These are phyloP conservation scores for Trypanosoma mega DNA, from an alignment of 208 protist genomes.

Conservation along the genomic window DNA sequence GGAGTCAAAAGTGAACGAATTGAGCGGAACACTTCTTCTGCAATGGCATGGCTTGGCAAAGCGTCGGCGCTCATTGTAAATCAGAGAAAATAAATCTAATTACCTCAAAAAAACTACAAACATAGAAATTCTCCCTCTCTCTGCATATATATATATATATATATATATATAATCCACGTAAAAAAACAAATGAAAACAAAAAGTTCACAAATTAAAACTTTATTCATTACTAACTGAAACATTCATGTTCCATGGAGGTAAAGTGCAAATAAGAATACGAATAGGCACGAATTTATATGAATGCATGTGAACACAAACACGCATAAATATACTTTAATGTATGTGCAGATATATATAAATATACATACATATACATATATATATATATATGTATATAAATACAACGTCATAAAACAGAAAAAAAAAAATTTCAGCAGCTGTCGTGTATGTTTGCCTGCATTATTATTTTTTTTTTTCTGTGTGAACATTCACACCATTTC, in stretches of 20 bases:
- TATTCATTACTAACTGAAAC: no score
- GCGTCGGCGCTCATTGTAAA: background rate
- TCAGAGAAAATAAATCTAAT: no score
- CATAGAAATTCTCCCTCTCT: background rate
- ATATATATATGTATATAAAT: background rate
- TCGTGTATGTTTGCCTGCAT: background rate
- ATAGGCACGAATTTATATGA: no score
- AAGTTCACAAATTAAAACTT: background rate
- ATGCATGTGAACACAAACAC: no score
- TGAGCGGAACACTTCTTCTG: no score
- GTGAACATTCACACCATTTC: slow-evolving; percentile 32
- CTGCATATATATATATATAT: background rate
- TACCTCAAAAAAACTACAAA: background rate
- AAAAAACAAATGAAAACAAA: background rate
- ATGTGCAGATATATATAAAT: slow-evolving; percentile 6
- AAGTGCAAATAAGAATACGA: no score
- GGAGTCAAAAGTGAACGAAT: slow-evolving; percentile 6
- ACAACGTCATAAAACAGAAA: background rate
- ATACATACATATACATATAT: background rate
- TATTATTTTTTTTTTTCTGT: background rate
- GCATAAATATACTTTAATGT: background rate
- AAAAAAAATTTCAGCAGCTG: background rate
- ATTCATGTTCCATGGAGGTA: no score
- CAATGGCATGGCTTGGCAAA: background rate
- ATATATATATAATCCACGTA: background rate